Base-by-base conservation (phyloP, 257 asterid species). In the Phtheirospermum japonicum region DNA sequence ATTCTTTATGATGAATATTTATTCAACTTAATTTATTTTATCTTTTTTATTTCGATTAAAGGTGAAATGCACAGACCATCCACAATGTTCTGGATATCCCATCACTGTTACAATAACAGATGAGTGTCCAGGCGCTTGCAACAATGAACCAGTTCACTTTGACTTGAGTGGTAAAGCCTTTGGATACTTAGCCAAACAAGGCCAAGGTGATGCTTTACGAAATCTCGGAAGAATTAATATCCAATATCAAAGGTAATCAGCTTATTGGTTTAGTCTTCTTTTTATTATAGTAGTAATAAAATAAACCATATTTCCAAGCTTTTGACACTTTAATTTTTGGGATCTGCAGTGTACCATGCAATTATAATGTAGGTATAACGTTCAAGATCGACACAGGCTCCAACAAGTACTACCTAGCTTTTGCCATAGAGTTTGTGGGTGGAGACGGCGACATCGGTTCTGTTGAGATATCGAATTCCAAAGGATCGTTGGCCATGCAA, bases 391-490 rank as follows among this genome's bases (percentile, higher is more conserved):
- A 71, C 10, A 2, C 11, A 0, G 78, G 81, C 7, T 69, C 86
- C 23, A 75, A 66, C 55, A 68, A 16, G 1, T 3, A 40, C 40
- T 80, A 63, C 30, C 69, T 83, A 14, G 63, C 81, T 4, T 56
- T 66, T 36, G 66, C 76, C 12, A n/a, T 69, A n/a, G 82, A 78
- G 58, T 58, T 26, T 43, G 69, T 20, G 34, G 67, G 70, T 19
- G 78, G 78, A 51, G 85, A 76, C 30, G 87, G 90, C 9, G 82
- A 80, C 18, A 7, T 83, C 55, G 70, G 67, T 7, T 3, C 17
- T 0, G 69, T 70, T 0, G 71, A 80, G 23, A 37, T 83, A 9
- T 36, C 17, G 13, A 34, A 78, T 1, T 17, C 80, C 2, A 16
- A 19, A 49, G 32, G 13, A 12, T 71, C 75, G 76, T 40, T 64